Percentiles rank a stretch among this genome's conserved stretches.
Evolutionary conservation across 805 yeast species (phyloP).

Genomic region (Zygosaccharomyces bailii): DNA sequence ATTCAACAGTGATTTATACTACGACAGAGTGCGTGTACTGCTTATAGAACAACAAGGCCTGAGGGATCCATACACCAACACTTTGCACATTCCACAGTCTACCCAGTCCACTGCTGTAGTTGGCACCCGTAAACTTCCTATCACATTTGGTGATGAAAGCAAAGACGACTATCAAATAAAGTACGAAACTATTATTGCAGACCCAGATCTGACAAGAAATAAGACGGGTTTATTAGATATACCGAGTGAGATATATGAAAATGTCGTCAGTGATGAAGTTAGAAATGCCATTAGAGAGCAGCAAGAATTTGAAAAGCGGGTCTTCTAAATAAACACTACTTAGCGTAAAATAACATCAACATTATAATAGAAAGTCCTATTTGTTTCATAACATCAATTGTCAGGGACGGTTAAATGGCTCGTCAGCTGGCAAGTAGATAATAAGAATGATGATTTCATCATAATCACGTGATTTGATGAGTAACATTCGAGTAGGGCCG

Average conservation of each 20-base stretch:
- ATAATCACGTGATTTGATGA: constrained; percentile 7
- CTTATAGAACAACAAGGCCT: constrained; percentile 49
- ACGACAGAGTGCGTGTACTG: constrained; percentile 51
- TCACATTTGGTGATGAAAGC: constrained; percentile 27
- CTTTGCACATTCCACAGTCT: constrained; percentile 62
- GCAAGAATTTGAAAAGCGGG: constrained; percentile 46
- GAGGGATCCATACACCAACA: constrained; percentile 83
- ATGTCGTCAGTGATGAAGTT: constrained; percentile 52
- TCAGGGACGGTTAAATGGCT: too few species aligned
- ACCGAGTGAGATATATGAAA: constrained; percentile 56
- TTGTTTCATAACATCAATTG: too few species aligned
- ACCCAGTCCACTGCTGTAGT: constrained; percentile 65
- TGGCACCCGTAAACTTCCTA: constrained; percentile 22
- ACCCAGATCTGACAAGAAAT: constrained; percentile 46
- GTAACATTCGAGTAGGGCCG: constrained; percentile 3
- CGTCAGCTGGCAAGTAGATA: too few species aligned
- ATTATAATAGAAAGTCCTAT: too few species aligned
- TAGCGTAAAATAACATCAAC: neutral
- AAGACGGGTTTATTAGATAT: constrained; percentile 63
- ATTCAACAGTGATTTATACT: constrained; percentile 60
- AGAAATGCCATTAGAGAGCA: constrained; percentile 61
- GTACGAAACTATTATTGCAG: constrained; percentile 46
- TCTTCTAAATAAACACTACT: neutral
- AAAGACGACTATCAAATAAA: constrained; percentile 37
- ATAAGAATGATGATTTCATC: too few species aligned